Evolutionary conservation across 2,329 filamentous ascomycete genomes (phyloP).

Genomic region (Pseudocercospora ulei): DNA sequence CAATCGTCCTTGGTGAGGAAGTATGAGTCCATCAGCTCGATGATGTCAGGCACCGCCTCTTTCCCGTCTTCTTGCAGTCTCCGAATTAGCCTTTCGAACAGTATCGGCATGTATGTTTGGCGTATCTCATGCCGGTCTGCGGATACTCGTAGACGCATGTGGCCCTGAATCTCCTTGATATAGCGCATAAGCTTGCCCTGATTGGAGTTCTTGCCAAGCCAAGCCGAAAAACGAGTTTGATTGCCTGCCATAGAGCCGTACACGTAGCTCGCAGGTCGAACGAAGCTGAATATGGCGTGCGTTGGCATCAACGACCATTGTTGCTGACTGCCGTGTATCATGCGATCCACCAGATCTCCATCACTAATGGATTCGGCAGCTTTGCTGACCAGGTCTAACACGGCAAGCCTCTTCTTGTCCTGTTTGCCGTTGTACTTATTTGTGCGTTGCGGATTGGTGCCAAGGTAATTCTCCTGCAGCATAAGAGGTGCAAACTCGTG

Average conservation of each 20-base stretch:
- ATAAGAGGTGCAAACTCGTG: constrained; percentile 96
- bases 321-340: constrained; percentile 97
- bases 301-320: constrained; percentile 98
- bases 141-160: constrained; percentile 85
- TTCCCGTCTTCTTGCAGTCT: constrained; percentile 68
- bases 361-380: constrained; percentile 96
- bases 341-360: constrained; percentile 86
- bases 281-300: constrained; percentile 90
- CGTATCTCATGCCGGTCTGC: constrained; percentile 89
- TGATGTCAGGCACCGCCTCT: constrained; percentile 70
- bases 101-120: constrained; percentile 81
- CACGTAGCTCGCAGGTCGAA: constrained; percentile 78
- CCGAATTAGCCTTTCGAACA: constrained; percentile 73
- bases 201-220: constrained; percentile 94
- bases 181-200: constrained; percentile 62
- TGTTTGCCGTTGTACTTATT: constrained; percentile 48
- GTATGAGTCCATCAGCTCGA: constrained; percentile 94
- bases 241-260: constrained; percentile 61
- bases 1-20: constrained; percentile 91
- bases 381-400: constrained; percentile 74
- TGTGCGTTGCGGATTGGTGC: constrained; percentile 62
- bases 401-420: constrained; percentile 64
- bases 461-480: constrained; percentile 96
- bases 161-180: constrained; percentile 88
- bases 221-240: constrained; percentile 68